phyloP scores from a whole-genome alignment of 345 rosid species.

The Eucalyptus dawsonii region DNA sequence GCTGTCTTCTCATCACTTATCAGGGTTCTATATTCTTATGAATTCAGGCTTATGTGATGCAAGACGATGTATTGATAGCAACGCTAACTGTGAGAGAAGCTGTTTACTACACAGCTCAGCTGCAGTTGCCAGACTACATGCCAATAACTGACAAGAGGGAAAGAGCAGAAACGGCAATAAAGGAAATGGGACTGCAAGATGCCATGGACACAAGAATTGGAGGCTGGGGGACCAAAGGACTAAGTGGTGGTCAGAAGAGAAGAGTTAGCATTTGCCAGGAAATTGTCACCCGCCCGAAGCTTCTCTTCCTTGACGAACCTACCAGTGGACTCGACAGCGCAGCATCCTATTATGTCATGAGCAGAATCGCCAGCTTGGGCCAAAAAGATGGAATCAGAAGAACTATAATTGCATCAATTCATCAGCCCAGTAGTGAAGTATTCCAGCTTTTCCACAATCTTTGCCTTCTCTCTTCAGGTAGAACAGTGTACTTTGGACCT shows the following conservation, averaged over 20 bases:
- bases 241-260: constrained; percentile 47
- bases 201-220: constrained; percentile 35
- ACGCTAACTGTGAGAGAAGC: constrained; percentile 9
- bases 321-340: constrained; percentile 50
- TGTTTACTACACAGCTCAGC: constrained; percentile 35
- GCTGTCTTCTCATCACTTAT: background rate
- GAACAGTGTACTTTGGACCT: constrained; percentile 31
- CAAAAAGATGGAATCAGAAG: constrained; percentile 1
- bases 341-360: constrained; percentile 41
- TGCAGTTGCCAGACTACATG: constrained; percentile 39
- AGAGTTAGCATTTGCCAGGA: constrained; percentile 49
- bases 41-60: constrained; percentile 1
- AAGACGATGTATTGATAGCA: background rate
- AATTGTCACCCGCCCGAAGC: constrained; percentile 32
- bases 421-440: constrained; percentile 42
- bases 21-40: background rate
- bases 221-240: constrained; percentile 32
- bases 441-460: constrained; percentile 28
- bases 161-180: constrained; percentile 32
- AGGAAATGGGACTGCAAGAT: constrained; percentile 37
- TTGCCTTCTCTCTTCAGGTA: constrained; percentile 30
- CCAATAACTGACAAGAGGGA: constrained; percentile 16
- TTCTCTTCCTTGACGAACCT: constrained; percentile 40
- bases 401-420: constrained; percentile 34
- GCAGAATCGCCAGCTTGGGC: constrained; percentile 13